These are phyloP conservation scores for Eucalyptus grandis DNA, from an alignment of 345 rosid genomes.

Conservation along the genomic window DNA sequence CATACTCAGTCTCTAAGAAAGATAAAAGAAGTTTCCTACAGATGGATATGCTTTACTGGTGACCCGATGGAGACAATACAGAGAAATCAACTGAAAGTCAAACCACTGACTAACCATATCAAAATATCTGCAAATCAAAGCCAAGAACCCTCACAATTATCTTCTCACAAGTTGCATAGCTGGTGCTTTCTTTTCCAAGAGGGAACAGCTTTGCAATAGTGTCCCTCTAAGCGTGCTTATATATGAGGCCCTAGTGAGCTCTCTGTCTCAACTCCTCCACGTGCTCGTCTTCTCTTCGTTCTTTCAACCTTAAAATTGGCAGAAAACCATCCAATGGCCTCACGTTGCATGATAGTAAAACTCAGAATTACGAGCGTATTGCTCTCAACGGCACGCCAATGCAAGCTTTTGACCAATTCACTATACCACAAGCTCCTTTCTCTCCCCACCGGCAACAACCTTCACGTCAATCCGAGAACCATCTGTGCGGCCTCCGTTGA, in stretches of 20 bases:
- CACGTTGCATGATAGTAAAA: neutral
- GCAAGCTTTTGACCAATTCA: neutral
- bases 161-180: neutral
- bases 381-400: neutral
- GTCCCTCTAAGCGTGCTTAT: neutral
- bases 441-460: neutral
- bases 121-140: neutral
- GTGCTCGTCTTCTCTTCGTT: neutral
- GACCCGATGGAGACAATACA: neutral
- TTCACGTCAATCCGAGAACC: slow-evolving; percentile 6
- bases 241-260: neutral
- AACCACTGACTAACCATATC: neutral
- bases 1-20: neutral
- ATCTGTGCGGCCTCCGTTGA: slow-evolving; percentile 9
- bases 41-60: neutral
- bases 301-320: neutral
- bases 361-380: neutral
- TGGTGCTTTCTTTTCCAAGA: neutral
- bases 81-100: neutral
- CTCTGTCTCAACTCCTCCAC: neutral
- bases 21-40: neutral
- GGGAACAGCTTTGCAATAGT: neutral
- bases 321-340: neutral
- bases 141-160: neutral
- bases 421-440: neutral